phyloP scores from a whole-genome alignment of 1,284 basidiomycete species.

The Coniferiporia weirii region DNA sequence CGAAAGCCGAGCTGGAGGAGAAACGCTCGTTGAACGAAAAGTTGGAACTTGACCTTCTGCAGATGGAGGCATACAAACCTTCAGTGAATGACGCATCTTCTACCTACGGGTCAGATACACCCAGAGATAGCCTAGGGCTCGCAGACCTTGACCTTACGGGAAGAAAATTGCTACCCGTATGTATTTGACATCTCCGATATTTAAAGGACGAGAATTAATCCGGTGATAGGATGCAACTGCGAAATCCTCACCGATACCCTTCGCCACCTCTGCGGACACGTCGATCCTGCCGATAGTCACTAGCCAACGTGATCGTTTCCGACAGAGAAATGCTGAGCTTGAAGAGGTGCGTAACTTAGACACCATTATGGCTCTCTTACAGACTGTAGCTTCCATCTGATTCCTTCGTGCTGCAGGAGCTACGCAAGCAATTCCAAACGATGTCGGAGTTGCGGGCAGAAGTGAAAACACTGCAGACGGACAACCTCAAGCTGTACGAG shows the following conservation, averaged over 20 bases:
- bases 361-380: slow-evolving; percentile 4
- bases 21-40: slow-evolving; percentile 80
- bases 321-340: slow-evolving; percentile 91
- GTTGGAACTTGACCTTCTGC: slow-evolving; percentile 86
- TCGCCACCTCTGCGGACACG: slow-evolving; percentile 73
- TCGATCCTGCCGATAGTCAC: slow-evolving; percentile 96
- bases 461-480: slow-evolving; percentile 82
- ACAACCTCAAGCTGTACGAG: slow-evolving; percentile 94
- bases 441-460: slow-evolving; percentile 88
- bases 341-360: slow-evolving; percentile 67
- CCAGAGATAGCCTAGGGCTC: slow-evolving; percentile 43
- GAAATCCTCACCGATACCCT: slow-evolving; percentile 59
- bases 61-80: slow-evolving; percentile 57
- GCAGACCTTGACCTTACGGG: slow-evolving; percentile 70
- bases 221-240: slow-evolving; percentile 45
- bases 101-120: slow-evolving; percentile 24
- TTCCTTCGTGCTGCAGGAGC: slow-evolving; percentile 50
- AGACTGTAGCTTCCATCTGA: not conserved
- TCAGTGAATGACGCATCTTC: slow-evolving; percentile 28
- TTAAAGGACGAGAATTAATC: not conserved
- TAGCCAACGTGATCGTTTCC: slow-evolving; percentile 91
- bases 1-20: slow-evolving; percentile 68
- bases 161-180: slow-evolving; percentile 36
- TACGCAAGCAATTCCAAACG: slow-evolving; percentile 89
- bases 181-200: not conserved